Evolutionary conservation across 257 asterid species (phyloP).

Genomic region (Striga asiatica): DNA sequence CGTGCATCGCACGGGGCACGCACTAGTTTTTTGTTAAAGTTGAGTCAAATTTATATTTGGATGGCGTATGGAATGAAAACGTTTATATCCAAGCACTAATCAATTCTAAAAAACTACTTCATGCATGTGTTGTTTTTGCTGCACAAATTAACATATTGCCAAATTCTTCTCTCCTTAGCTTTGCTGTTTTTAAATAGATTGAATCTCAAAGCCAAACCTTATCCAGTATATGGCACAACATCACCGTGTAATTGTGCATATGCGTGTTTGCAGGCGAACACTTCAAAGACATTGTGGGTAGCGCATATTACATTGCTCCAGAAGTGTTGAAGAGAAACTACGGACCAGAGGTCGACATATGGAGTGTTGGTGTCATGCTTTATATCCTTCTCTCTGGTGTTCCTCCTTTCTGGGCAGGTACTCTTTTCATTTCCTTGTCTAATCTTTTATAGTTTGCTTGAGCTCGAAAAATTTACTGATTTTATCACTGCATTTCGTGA

Average conservation of each 20-base stretch:
- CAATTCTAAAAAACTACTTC: too few relatives aligned
- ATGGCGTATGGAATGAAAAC: too few relatives aligned
- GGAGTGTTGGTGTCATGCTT: conserved; percentile 61
- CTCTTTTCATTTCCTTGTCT: not conserved
- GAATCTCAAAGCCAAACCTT: too few relatives aligned
- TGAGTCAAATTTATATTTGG: too few relatives aligned
- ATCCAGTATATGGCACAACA: too few relatives aligned
- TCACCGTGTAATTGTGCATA: not conserved
- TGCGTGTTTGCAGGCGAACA: conserved; percentile 41
- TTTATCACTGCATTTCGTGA: not conserved
- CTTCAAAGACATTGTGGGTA: conserved; percentile 54
- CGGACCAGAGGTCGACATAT: conserved; percentile 56
- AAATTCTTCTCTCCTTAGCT: too few relatives aligned
- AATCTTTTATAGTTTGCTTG: not conserved
- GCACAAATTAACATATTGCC: too few relatives aligned
- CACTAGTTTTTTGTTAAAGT: too few relatives aligned
- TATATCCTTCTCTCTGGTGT: conserved; percentile 60
- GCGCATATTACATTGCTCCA: conserved; percentile 61
- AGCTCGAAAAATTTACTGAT: not conserved
- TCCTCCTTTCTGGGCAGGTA: conserved; percentile 60
- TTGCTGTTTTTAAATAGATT: too few relatives aligned
- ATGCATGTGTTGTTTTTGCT: too few relatives aligned
- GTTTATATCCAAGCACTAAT: too few relatives aligned
- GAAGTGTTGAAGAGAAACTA: conserved; percentile 49
- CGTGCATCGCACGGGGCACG: too few relatives aligned